Percentiles rank a stretch among this genome's conserved stretches.
Conservation (phyloP, 768 basidiomycete species). For the Daedaleopsis nitida region DNA sequence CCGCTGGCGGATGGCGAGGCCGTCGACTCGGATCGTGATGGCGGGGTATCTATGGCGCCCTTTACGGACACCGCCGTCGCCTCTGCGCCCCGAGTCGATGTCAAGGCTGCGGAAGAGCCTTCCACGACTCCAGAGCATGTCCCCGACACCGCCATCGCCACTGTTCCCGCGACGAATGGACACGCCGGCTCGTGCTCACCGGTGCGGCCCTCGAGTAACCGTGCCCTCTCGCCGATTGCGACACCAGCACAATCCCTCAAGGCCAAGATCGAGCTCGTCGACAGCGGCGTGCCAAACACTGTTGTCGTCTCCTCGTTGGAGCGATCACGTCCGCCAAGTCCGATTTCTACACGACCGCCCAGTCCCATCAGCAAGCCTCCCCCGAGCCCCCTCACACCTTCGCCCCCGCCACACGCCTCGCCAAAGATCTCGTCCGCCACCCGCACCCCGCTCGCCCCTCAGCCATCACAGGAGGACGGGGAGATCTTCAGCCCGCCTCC, state of each 20-base stretch:
- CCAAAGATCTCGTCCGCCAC: background rate
- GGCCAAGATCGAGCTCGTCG: slow-evolving; percentile 22
- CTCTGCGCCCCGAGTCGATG: too few relatives aligned
- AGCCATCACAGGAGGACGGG: slow-evolving; percentile 52
- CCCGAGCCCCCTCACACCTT: background rate
- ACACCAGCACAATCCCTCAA: slow-evolving; percentile 10
- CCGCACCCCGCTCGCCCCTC: slow-evolving; percentile 1
- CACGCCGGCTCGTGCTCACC: too few relatives aligned
- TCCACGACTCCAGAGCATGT: too few relatives aligned
- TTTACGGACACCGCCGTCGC: too few relatives aligned
- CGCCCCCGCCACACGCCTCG: background rate
- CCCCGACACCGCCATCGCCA: background rate
- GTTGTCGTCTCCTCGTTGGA: background rate
- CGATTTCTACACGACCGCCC: background rate
- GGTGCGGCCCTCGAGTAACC: too few relatives aligned
- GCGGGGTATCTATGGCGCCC: too few relatives aligned
- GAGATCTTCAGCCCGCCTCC: slow-evolving; percentile 47
- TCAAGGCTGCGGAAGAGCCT: too few relatives aligned
- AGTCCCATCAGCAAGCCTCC: background rate
- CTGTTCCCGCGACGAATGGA: background rate
- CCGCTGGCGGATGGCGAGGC: background rate
- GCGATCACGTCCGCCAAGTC: background rate
- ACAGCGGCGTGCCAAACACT: slow-evolving; percentile 5
- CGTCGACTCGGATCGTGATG: too few relatives aligned
- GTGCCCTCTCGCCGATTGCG: too few relatives aligned